phyloP scores from a whole-genome alignment of 768 basidiomycete species.

The Erythrobasidium yunnanense region DNA sequence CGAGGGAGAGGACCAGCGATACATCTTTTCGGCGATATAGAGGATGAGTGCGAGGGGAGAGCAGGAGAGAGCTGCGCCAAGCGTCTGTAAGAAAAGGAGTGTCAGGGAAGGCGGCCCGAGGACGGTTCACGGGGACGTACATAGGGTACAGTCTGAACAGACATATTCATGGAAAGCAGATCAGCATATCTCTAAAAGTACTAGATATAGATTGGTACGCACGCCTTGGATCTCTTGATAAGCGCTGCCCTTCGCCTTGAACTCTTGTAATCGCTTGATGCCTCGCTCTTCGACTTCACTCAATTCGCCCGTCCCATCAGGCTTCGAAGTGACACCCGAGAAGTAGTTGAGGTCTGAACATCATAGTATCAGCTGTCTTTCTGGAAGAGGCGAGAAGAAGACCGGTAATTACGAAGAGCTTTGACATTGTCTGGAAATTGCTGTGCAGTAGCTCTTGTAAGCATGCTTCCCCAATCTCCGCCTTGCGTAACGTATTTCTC shows the following conservation, averaged over 20 bases:
- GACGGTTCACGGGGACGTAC: not conserved
- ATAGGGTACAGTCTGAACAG: conserved; percentile 18
- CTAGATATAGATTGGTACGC: not conserved
- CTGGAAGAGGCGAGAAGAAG: not conserved
- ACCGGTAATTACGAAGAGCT: conserved; percentile 6
- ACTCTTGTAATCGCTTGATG: conserved; percentile 20
- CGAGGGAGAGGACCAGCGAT: conserved; percentile 26
- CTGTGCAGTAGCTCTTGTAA: conserved; percentile 23
- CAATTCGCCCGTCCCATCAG: conserved; percentile 12
- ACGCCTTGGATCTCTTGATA: conserved; percentile 28
- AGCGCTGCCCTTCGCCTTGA: conserved; percentile 25
- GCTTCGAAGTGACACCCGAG: conserved; percentile 10
- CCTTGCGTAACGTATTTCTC: conserved; percentile 26
- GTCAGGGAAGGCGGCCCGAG: not conserved
- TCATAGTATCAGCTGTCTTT: not conserved
- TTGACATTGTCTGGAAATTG: conserved; percentile 18
- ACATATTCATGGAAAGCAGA: not conserved
- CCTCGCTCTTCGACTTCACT: conserved; percentile 20
- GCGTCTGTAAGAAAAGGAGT: not conserved
- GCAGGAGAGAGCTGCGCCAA: conserved; percentile 18
- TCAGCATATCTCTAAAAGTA: too few species aligned
- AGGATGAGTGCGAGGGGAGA: conserved; percentile 21
- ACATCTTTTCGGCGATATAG: conserved; percentile 28
- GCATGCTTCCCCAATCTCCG: conserved; percentile 24
- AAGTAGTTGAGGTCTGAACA: conserved; percentile 15